These are phyloP conservation scores for Naganishia albida DNA, from an alignment of 1,284 basidiomycete genomes.

Conservation along the genomic window DNA sequence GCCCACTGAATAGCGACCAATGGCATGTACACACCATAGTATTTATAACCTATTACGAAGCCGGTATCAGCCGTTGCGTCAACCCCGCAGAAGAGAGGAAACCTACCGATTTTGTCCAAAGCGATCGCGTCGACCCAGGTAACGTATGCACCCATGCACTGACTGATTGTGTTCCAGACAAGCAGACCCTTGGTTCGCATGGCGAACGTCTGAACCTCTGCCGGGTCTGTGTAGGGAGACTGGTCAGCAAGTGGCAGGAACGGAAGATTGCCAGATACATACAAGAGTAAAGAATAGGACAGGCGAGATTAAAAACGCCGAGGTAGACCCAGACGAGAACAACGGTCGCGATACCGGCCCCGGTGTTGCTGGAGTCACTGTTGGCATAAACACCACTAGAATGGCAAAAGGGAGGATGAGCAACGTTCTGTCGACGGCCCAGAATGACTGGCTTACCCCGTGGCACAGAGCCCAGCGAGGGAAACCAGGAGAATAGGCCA, in stretches of 20 bases:
- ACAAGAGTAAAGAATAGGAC: conserved; percentile 29
- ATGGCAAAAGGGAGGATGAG: conserved; percentile 12
- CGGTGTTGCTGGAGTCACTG: conserved; percentile 37
- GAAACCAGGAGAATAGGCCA: conserved; percentile 50
- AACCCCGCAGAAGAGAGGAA: neutral
- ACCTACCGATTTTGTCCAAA: conserved; percentile 46
- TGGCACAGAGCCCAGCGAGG: conserved; percentile 48
- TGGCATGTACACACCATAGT: conserved; percentile 52
- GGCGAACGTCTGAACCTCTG: conserved; percentile 53
- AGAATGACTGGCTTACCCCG: conserved; percentile 42
- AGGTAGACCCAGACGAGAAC: conserved; percentile 54
- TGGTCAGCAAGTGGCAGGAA: too few relatives aligned
- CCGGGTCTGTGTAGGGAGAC: conserved; percentile 49
- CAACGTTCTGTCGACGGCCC: too few relatives aligned
- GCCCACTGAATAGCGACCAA: conserved; percentile 48
- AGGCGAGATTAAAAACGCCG: conserved; percentile 51
- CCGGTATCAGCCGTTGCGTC: neutral
- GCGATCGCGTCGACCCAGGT: conserved; percentile 53
- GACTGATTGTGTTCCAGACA: conserved; percentile 53
- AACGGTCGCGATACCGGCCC: conserved; percentile 44
- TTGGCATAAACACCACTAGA: conserved; percentile 46
- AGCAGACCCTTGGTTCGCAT: conserved; percentile 54
- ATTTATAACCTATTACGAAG: conserved; percentile 42
- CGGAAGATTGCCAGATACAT: neutral
- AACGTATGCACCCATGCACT: conserved; percentile 40